Conservation (phyloP, 2,329 filamentous ascomycete genomes). For the Botrytis tulipae region DNA sequence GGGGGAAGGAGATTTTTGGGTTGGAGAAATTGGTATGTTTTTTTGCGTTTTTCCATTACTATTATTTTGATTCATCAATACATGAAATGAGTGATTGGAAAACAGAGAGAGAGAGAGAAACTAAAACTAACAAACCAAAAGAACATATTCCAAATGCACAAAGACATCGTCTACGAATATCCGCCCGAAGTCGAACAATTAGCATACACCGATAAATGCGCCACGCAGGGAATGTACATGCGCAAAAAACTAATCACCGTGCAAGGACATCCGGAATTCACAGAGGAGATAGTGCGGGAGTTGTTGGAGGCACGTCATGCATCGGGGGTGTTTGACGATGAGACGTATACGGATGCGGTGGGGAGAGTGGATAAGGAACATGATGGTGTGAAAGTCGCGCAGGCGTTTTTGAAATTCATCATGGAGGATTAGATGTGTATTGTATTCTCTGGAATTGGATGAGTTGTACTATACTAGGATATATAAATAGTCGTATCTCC, state of each 20-base stretch:
- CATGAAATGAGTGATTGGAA: neutral
- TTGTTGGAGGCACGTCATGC: conserved; percentile 63
- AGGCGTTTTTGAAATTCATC: conserved; percentile 75
- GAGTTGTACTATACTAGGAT: too few species aligned
- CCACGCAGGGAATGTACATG: conserved; percentile 77
- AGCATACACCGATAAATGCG: conserved; percentile 64
- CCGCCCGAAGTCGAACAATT: conserved; percentile 62
- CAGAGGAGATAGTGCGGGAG: conserved; percentile 65
- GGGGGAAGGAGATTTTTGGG: conserved; percentile 71
- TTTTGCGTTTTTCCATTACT: too few species aligned
- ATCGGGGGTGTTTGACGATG: conserved; percentile 67
- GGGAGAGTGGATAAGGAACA: conserved; percentile 64
- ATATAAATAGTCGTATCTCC: too few species aligned
- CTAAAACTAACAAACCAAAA: conserved; percentile 35
- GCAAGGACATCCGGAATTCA: conserved; percentile 87
- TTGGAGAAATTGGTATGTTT: conserved; percentile 54
- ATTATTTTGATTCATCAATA: neutral
- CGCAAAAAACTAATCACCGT: conserved; percentile 68
- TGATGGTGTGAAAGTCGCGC: conserved; percentile 74
- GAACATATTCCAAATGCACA: conserved; percentile 83
- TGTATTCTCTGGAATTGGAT: too few species aligned
- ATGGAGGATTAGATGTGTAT: conserved; percentile 46
- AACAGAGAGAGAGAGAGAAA: too few species aligned
- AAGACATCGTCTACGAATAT: conserved; percentile 67
- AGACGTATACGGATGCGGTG: conserved; percentile 67